Evolutionary conservation across 2,329 filamentous ascomycete species (phyloP).

Genomic region (Stemphylium beticola): DNA sequence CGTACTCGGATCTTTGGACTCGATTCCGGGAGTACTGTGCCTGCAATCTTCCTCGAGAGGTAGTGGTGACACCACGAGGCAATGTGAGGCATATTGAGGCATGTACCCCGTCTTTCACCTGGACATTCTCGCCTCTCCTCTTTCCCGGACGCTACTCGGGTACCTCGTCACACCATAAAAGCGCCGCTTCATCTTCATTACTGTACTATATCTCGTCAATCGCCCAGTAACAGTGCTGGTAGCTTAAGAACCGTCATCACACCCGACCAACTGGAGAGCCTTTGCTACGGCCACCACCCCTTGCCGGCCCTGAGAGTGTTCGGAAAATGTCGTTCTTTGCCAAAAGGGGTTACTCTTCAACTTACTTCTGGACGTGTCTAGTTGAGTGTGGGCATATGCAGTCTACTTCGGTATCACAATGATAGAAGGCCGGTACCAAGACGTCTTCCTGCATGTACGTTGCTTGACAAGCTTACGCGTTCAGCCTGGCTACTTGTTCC

Average conservation of each 20-base stretch:
- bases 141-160: constrained; percentile 26
- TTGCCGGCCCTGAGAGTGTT: neutral
- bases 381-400: constrained; percentile 11
- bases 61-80: neutral
- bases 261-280: neutral
- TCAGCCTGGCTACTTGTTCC: constrained; percentile 12
- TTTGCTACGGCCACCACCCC: neutral
- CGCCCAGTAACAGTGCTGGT: neutral
- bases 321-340: constrained; percentile 6
- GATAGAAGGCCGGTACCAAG: constrained; percentile 20
- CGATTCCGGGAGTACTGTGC: neutral
- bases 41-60: constrained; percentile 1
- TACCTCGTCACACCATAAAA: constrained; percentile 23
- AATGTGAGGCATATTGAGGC: constrained; percentile 2
- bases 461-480: constrained; percentile 40
- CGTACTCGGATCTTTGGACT: too few relatives aligned
- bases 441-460: constrained; percentile 27
- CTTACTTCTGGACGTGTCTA: constrained; percentile 2
- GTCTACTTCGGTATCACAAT: constrained; percentile 19
- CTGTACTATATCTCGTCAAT: constrained; percentile 20
- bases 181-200: constrained; percentile 18
- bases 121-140: constrained; percentile 29
- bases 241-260: neutral
- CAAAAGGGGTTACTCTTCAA: constrained; percentile 3
- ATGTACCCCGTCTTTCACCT: constrained; percentile 21